Base-by-base conservation (phyloP, 345 rosid genomes). In the Populus simonii region DNA sequence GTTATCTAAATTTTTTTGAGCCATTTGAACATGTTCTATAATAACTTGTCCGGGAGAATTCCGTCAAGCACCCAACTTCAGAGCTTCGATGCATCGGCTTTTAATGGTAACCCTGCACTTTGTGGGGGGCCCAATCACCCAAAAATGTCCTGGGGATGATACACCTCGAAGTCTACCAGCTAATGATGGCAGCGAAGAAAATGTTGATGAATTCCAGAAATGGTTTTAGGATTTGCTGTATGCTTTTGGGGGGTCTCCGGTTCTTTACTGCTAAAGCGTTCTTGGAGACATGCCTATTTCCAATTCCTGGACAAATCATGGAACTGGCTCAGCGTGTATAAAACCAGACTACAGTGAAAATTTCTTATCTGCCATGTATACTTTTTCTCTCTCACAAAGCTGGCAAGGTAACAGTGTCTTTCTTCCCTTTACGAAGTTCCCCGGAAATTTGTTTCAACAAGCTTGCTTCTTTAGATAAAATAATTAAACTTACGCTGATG, bases 11-110 rank as follows among this genome's bases (percentile, higher is more conserved):
- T 18, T 72, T 72, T 72, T 35, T 45, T 78, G n/a, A 22, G 71
- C 18, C 6, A 61, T 55, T 11, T 73, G 63, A 53, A 79, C 55
- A 6, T 73, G 63, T 67, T 73, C 13, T 47, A 67, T 70, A 72
- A 72, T 43, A 55, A 67, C 59, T 39, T 79, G 57, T 73, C 81
- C 25, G 81, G 81, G 15, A 68, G 38, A 66, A 73, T 79, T 57
- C 81, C 81, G 8, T 25, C 47, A 20, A 70, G 77, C 31, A 73
- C 76, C 23, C 73, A 73, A 20, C 72, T 72, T 51, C 81, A 73
- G 17, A 53, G 73, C 51, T 55, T 79, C 23, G 25, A 29, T 67
- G 55, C 23, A 23, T 66, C 68, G 16, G 38, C 45, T 9, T 73
- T 55, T 41, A 31, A 5, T 57, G 77, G 77, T 6, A 67, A 73